These are phyloP conservation scores for Podochytrium sp. DNA, from an alignment of 192 early-diverging fungal genomes.

Conservation along the genomic window DNA sequence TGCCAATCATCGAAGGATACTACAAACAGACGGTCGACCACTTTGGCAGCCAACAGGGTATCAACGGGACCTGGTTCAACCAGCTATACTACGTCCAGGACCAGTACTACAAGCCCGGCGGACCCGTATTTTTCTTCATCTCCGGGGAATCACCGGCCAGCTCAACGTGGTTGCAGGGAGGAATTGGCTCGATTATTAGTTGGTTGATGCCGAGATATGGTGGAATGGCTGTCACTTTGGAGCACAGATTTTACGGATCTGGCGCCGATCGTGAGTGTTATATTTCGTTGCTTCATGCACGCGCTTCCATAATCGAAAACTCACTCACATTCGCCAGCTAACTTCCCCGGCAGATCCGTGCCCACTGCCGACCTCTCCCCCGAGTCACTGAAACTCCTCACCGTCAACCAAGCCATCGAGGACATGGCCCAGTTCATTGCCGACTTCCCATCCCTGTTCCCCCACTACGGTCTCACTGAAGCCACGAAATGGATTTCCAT, in stretches of 20 bases:
- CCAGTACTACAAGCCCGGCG: constrained; percentile 14
- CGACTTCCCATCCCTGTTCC: background rate
- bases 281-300: background rate
- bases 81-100: constrained; percentile 4
- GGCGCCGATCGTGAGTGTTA: background rate
- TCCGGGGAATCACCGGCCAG: background rate
- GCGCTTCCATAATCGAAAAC: too few relatives aligned
- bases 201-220: background rate
- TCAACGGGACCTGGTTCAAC: background rate
- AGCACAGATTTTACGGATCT: constrained; percentile 23
- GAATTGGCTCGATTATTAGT: background rate
- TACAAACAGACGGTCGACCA: constrained; percentile 18
- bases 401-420: constrained; percentile 15
- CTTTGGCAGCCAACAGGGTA: constrained; percentile 4
- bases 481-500: background rate
- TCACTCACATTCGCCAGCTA: background rate
- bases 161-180: background rate
- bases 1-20: background rate
- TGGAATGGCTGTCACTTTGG: constrained; percentile 1
- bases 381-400: background rate
- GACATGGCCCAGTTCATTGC: constrained; percentile 14
- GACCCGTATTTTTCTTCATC: constrained; percentile 24
- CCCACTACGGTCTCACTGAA: background rate
- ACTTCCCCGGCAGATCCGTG: background rate
- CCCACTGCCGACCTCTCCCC: constrained; percentile 20